Evolutionary conservation across 2,329 filamentous ascomycete genomes (phyloP), one percentile per base, ranked within the genome.

Genomic region (Penicillium hesseltinei): DNA sequence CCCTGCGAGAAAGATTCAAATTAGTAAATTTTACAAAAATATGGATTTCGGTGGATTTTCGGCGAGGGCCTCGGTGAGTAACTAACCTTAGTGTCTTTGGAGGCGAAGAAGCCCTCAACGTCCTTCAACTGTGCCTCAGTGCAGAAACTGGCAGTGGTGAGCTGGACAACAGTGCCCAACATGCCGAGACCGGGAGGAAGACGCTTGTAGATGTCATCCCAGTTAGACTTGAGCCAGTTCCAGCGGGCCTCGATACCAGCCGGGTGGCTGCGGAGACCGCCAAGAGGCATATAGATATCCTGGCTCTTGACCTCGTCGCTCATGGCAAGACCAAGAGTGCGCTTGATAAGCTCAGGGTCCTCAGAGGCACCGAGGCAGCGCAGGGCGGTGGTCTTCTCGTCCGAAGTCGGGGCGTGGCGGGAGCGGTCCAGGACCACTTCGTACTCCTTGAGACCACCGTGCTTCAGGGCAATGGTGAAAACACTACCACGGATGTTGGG

Each of bases 311-410:
- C 89, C 65, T 96, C 88, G 60, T 88, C 85, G 72, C 86, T 86
- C 56, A 92, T 82, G 33, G 92, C 82, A 62, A 97, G 81, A 31
- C 80, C 83, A 15, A 97, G 82, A 3, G 92, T 93, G 60, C 86
- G 85, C 79, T 94, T 80, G 73, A 97, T 93, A 48, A 97, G 84
- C 63, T 88, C 85, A 1, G 90, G 87, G 56, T 89, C 83, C 71
- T 88, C 88, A 46, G 91, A 87, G 50, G 91, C 86, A 50, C 93
- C 93, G 23, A 97, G 83, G 33, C 84, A 85, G 67, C 92, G 90
- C 58, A 97, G 84, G 1, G 92, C 92, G 13, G 90, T 93, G 76
- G 96, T 97, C 71, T 92, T 91, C 79, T 97, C 92, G 69, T 96
- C 92, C 64, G 86, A 88, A 65, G 88, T 93, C 57, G 82, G 85